phyloP scores from a whole-genome alignment of 257 asterid species.

The Gentiana straminea region DNA sequence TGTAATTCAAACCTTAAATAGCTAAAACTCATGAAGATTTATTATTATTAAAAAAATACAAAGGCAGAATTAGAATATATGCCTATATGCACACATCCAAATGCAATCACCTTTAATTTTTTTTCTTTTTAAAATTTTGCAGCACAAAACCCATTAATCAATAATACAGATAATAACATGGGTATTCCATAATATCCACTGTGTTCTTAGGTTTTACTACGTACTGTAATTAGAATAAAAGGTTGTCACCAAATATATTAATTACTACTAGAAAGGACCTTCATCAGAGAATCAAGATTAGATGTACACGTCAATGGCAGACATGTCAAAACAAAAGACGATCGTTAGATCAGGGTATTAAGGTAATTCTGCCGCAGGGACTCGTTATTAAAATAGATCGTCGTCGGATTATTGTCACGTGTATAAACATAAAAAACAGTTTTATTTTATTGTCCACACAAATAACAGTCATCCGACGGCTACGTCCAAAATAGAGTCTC shows the following conservation, averaged over 20 bases:
- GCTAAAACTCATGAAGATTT: slow-evolving; percentile 16
- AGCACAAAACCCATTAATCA: not conserved
- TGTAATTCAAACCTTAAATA: slow-evolving; percentile 14
- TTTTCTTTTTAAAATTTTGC: no score
- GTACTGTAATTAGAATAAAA: slow-evolving; percentile 3
- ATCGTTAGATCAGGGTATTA: no score
- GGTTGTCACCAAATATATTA: slow-evolving; percentile 7
- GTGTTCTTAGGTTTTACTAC: slow-evolving; percentile 2
- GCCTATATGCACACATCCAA: slow-evolving; percentile 18
- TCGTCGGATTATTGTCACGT: no score
- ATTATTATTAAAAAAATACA: not conserved
- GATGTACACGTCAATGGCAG: no score
- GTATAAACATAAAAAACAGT: no score
- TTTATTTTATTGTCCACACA: no score
- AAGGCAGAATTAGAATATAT: slow-evolving; percentile 6
- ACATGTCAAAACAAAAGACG: no score
- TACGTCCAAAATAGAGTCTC: no score
- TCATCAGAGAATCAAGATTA: no score
- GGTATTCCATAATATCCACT: slow-evolving; percentile 13
- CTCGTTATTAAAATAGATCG: no score
- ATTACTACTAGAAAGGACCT: not conserved
- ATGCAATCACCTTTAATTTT: slow-evolving; percentile 10
- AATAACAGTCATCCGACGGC: no score
- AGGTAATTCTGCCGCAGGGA: no score
- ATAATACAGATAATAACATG: slow-evolving; percentile 8